Evolutionary conservation across 2,329 filamentous ascomycete genomes (phyloP), one percentile per base, ranked within the genome.

Genomic region (Verticillium dahliae): DNA sequence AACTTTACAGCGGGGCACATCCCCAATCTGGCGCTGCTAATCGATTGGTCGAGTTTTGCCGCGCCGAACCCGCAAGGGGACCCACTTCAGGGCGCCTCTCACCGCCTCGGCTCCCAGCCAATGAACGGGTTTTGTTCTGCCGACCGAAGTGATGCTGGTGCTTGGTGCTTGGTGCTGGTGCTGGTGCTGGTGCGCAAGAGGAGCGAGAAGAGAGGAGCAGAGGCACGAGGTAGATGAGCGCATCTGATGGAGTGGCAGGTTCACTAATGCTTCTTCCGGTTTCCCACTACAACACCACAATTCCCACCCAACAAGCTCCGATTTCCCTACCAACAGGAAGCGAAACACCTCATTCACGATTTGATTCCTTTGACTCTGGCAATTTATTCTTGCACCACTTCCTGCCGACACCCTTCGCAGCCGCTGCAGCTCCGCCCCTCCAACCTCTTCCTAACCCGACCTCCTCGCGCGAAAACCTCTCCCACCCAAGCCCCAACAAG

Each of bases 261-360:
- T 63, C 64, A 65, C 63, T 58, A 60, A 65, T 60, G 61, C 61
- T 63, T 64, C 64, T 60, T 62, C 63, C 45, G 60, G 63, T 62
- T 60, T 64, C 62, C 63, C 63, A 65, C 60, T 52, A 52, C 45
- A 52, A 52, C 45, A 52, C 61, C 56, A 58, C 56, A 9, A 38
- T 14, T 33, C 58, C 58, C 33, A 59, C 58, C 54, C 57, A 50
- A 41, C 57, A 50, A 22, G 18, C 37, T 41, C 35, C 37, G 34
- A 39, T 52, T 52, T 22, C 11, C 45, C n/a, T 52, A 52, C 45
- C 45, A 52, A 52, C 45, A 52, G 45, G 15, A 27, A 52, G 45
- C 22, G 22, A 7, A 52, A 22, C 13, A 27, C 45, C 45, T 52
- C n/a, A n/a, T 52, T 18, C 15, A 27, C 11, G 22, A 52, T 18